Percentiles rank a stretch among this genome's conserved stretches.
phyloP scores from a whole-genome alignment of 2,329 filamentous ascomycete genomes.

The Myotisia sp. region DNA sequence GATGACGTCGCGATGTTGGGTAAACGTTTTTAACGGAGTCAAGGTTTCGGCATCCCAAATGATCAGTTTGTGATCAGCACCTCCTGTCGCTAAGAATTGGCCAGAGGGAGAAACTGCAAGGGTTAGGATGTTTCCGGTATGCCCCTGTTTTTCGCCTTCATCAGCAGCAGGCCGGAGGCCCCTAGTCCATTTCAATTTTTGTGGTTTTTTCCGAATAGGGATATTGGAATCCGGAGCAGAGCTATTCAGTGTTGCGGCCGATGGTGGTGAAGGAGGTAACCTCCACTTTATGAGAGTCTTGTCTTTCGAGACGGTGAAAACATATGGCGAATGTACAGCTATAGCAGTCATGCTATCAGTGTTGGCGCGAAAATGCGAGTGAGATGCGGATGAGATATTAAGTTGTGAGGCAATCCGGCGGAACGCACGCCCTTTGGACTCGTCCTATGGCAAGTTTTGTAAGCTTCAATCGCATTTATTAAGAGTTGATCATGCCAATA shows the following conservation, averaged over 20 bases:
- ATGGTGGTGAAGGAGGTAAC: constrained; percentile 40
- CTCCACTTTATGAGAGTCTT: constrained; percentile 78
- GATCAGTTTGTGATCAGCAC: constrained; percentile 68
- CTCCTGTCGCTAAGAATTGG: constrained; percentile 80
- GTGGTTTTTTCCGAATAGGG: constrained; percentile 31
- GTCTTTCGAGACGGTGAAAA: constrained; percentile 83
- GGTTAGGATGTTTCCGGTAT: constrained; percentile 64
- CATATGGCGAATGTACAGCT: constrained; percentile 62
- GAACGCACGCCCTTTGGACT: constrained; percentile 81
- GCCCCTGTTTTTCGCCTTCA: constrained; percentile 46
- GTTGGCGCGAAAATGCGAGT: constrained; percentile 65
- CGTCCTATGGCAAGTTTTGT: constrained; percentile 38
- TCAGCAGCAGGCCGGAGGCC: constrained; percentile 29
- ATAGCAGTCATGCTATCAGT: constrained; percentile 65
- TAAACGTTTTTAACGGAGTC: constrained; percentile 66
- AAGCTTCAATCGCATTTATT: constrained; percentile 1
- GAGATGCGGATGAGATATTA: constrained; percentile 51
- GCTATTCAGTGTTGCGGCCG: constrained; percentile 44
- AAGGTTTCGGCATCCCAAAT: constrained; percentile 75
- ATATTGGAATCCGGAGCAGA: constrained; percentile 46
- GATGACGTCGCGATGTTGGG: constrained; percentile 80
- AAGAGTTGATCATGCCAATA: constrained; percentile 2
- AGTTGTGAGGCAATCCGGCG: constrained; percentile 61
- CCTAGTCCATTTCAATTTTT: constrained; percentile 36
- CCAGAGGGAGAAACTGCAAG: constrained; percentile 82